Percentiles rank a stretch among this genome's conserved stretches.
phyloP scores from a whole-genome alignment of 768 basidiomycete species.

The Pulveroboletus sp. region DNA sequence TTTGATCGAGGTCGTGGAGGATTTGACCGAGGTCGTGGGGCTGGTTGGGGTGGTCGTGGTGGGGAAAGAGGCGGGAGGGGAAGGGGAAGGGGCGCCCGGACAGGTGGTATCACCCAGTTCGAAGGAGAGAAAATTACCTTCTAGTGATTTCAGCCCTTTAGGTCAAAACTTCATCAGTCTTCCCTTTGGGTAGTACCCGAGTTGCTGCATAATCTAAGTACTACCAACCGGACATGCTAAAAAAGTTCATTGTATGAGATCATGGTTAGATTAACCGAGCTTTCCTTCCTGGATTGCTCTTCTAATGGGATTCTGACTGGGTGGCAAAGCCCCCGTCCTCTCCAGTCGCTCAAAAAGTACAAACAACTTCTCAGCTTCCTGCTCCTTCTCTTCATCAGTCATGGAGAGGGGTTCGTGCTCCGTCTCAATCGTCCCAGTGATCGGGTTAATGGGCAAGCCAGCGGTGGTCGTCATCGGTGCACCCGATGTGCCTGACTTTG shows the following conservation, averaged over 20 bases:
- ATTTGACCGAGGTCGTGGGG: constrained; percentile 35
- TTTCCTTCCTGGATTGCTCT: constrained; percentile 51
- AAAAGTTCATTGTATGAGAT: neutral
- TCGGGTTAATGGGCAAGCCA: constrained; percentile 68
- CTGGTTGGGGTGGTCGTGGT: constrained; percentile 45
- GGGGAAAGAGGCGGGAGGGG: constrained; percentile 34
- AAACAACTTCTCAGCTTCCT: constrained; percentile 89
- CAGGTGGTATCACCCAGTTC: constrained; percentile 49
- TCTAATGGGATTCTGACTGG: constrained; percentile 68
- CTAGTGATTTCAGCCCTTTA: constrained; percentile 15
- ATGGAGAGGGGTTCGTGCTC: constrained; percentile 52
- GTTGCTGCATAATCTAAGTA: no score
- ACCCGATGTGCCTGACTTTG: constrained; percentile 30
- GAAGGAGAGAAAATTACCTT: constrained; percentile 57
- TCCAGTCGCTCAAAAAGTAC: constrained; percentile 89
- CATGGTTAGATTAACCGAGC: constrained; percentile 1
- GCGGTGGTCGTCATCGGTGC: constrained; percentile 33
- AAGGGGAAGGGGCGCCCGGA: constrained; percentile 43
- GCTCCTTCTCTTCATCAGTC: constrained; percentile 95
- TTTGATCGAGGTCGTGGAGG: constrained; percentile 25
- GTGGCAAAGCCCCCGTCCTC: constrained; percentile 63
- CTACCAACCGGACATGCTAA: no score
- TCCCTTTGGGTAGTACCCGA: no score
- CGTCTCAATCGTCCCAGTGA: constrained; percentile 69
- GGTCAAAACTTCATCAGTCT: neutral